phyloP scores from a whole-genome alignment of 306 rosid species.

The Castanea crenata region DNA sequence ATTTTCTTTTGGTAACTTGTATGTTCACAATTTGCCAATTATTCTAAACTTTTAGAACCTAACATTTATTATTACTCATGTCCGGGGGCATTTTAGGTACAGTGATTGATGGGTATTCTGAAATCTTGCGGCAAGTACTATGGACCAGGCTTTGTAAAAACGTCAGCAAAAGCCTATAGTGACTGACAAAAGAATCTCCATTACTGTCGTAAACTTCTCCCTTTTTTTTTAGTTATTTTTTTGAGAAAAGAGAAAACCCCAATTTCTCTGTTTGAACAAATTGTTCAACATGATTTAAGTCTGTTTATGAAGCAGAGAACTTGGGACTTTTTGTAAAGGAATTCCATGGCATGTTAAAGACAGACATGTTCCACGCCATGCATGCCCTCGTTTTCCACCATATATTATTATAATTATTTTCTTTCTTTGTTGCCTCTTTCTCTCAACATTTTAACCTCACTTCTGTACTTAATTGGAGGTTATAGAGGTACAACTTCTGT shows the following conservation, averaged over 20 bases:
- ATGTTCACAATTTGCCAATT: too few species aligned
- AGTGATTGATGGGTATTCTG: constrained; percentile 40
- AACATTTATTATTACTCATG: constrained; percentile 4
- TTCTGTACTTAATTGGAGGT: constrained; percentile 25
- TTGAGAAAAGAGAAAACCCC: constrained; percentile 37
- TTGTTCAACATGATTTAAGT: constrained; percentile 48
- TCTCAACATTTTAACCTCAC: constrained; percentile 24
- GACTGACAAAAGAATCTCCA: constrained; percentile 59
- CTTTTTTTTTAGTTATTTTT: constrained; percentile 26
- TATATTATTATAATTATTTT: constrained; percentile 8
- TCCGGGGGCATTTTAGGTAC: constrained; percentile 28
- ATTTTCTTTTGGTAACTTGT: too few species aligned
- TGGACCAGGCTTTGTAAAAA: constrained; percentile 56
- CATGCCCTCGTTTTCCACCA: constrained; percentile 3
- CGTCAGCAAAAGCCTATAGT: constrained; percentile 52
- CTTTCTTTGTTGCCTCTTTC: constrained; percentile 28
- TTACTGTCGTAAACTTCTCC: constrained; percentile 41
- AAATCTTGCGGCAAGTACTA: constrained; percentile 37
- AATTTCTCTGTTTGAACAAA: constrained; percentile 56
- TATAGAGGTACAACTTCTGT: constrained; percentile 29
- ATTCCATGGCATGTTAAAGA: constrained; percentile 35
- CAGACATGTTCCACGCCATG: constrained; percentile 62
- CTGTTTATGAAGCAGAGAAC: constrained; percentile 50
- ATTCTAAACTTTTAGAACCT: too few species aligned
- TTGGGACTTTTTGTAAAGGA: constrained; percentile 49